phyloP scores from a whole-genome alignment of 1,284 basidiomycete genomes.

The Apiotrichum porosum region DNA sequence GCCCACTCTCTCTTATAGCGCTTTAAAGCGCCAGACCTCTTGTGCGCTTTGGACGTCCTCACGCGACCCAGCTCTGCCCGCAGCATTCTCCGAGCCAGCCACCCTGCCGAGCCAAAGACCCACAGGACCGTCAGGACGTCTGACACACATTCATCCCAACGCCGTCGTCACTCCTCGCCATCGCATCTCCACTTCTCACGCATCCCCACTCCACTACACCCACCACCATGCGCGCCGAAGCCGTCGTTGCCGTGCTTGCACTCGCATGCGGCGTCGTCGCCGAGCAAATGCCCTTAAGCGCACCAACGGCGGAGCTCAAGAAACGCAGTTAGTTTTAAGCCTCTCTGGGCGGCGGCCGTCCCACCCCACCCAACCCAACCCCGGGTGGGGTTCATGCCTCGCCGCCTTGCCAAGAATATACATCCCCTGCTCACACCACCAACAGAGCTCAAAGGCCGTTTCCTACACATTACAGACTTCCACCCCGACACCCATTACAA shows the following conservation, averaged over 20 bases:
- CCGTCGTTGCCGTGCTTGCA: neutral
- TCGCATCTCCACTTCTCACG: too few species aligned
- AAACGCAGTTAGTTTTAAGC: slow-evolving; percentile 10
- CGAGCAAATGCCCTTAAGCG: neutral
- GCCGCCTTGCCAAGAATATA: neutral
- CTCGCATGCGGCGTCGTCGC: neutral
- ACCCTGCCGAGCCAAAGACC: too few species aligned
- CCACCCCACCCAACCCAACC: neutral
- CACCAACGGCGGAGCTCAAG: neutral
- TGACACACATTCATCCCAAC: too few species aligned
- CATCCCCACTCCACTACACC: too few species aligned
- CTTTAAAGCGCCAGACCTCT: too few species aligned
- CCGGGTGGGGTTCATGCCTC: too few species aligned
- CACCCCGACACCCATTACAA: slow-evolving; percentile 49
- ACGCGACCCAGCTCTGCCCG: too few species aligned
- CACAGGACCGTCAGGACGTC: too few species aligned
- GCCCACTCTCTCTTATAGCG: too few species aligned
- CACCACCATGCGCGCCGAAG: neutral
- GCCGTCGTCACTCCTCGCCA: too few species aligned
- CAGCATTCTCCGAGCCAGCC: too few species aligned
- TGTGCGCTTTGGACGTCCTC: too few species aligned
- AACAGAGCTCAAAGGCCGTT: slow-evolving; percentile 44
- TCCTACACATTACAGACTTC: slow-evolving; percentile 49
- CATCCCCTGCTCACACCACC: neutral
- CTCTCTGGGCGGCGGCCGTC: neutral